phyloP scores from a whole-genome alignment of 176 grass and related monocot species.

The Poa pratensis region DNA sequence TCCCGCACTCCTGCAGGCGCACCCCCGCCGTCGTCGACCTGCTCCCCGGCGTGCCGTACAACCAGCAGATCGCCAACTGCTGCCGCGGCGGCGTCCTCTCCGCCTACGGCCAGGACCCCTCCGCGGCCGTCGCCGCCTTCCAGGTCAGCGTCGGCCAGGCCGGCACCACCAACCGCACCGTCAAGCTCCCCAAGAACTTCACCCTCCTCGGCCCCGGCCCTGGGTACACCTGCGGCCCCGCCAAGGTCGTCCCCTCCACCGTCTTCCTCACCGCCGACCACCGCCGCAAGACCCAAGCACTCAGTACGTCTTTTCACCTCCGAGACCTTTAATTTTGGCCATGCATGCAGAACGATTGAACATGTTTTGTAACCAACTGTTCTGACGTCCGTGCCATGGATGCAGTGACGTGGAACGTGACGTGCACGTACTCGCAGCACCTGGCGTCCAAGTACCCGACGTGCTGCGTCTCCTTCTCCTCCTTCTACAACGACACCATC shows the following conservation, averaged over 20 bases:
- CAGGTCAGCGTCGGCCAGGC: constrained; percentile 87
- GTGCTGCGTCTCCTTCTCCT: constrained; percentile 94
- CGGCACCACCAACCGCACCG: constrained; percentile 89
- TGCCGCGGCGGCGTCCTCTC: constrained; percentile 75
- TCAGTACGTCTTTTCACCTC: constrained; percentile 54
- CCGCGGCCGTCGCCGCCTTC: constrained; percentile 59
- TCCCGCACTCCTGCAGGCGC: constrained; percentile 85
- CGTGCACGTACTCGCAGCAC: constrained; percentile 86
- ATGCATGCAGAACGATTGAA: not conserved
- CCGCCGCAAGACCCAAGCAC: constrained; percentile 83
- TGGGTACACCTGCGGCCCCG: constrained; percentile 80
- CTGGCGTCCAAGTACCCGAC: constrained; percentile 82
- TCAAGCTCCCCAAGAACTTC: constrained; percentile 95
- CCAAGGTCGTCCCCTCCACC: constrained; percentile 78
- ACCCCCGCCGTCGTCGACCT: constrained; percentile 79
- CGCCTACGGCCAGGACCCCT: constrained; percentile 72
- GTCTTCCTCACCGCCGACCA: constrained; percentile 65
- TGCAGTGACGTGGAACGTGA: constrained; percentile 94
- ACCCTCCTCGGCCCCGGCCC: constrained; percentile 74
- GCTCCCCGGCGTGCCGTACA: constrained; percentile 88
- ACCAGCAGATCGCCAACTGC: constrained; percentile 97
- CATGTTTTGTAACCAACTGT: not conserved
- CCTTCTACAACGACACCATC: constrained; percentile 98
- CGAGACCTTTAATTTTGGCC: not conserved
- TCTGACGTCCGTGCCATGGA: not conserved